Conservation (phyloP, 2,329 filamentous ascomycete species). For the Fusarium annulatum region DNA sequence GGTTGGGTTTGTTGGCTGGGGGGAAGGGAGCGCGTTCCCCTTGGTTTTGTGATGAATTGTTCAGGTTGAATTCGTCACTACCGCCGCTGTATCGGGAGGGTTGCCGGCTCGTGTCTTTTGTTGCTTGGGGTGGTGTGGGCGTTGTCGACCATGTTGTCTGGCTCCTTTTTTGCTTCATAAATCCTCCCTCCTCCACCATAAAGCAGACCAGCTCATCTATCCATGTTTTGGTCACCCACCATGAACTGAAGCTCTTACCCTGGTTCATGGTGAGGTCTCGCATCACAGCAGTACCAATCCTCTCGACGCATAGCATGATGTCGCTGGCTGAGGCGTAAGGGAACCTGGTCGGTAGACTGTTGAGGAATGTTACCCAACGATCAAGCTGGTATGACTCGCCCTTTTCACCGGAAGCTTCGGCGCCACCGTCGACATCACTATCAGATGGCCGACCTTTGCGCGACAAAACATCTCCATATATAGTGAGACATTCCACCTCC, state of each 20-base stretch:
- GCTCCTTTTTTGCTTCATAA: slow-evolving; percentile 71
- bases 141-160: slow-evolving; percentile 44
- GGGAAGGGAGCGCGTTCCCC: slow-evolving; percentile 63
- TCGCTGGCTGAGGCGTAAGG: slow-evolving; percentile 78
- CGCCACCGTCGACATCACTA: slow-evolving; percentile 36
- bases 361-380: slow-evolving; percentile 79
- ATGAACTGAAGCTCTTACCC: slow-evolving; percentile 85
- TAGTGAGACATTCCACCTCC: slow-evolving; percentile 70
- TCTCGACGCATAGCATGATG: slow-evolving; percentile 80
- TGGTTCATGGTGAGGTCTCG: slow-evolving; percentile 83
- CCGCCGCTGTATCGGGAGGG: slow-evolving; percentile 56
- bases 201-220: slow-evolving; percentile 94
- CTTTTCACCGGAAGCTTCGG: slow-evolving; percentile 60
- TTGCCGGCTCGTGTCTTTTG: slow-evolving; percentile 51
- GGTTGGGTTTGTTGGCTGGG: slow-evolving; percentile 55
- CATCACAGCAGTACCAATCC: slow-evolving; percentile 80
- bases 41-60: slow-evolving; percentile 60
- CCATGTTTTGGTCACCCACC: slow-evolving; percentile 97
- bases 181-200: slow-evolving; percentile 89
- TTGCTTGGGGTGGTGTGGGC: slow-evolving; percentile 49
- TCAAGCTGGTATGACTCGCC: slow-evolving; percentile 70
- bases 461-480: slow-evolving; percentile 67
- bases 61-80: slow-evolving; percentile 59
- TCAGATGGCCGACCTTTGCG: slow-evolving; percentile 57
- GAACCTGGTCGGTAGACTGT: slow-evolving; percentile 75